phyloP scores from a whole-genome alignment of 768 basidiomycete genomes.

The Flagelloscypha sp. region DNA sequence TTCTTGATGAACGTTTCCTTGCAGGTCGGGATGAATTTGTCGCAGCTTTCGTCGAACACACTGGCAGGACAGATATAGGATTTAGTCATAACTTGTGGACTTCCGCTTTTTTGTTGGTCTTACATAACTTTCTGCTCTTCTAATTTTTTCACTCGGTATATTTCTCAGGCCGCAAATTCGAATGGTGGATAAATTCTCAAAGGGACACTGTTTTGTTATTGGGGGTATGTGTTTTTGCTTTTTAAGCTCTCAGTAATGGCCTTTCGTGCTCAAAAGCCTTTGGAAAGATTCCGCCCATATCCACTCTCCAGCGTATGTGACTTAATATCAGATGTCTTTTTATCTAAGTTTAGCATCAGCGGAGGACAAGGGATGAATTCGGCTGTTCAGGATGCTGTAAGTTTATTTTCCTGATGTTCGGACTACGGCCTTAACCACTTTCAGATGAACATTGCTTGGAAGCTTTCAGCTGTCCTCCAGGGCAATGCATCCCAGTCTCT shows the following conservation, averaged over 20 bases:
- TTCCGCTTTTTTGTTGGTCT: no score
- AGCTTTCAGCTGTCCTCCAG: constrained; percentile 21
- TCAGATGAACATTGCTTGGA: constrained; percentile 26
- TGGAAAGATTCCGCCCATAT: constrained; percentile 44
- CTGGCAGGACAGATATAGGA: constrained; percentile 21
- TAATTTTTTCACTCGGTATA: constrained; percentile 2
- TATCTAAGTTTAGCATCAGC: no score
- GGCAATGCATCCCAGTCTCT: constrained; percentile 15
- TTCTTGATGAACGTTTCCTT: no score
- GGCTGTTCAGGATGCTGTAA: constrained; percentile 20
- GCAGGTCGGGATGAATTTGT: constrained; percentile 19
- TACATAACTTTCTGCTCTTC: constrained; percentile 1
- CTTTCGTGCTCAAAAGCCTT: no score
- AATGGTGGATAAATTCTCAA: constrained; percentile 34
- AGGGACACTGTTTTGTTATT: constrained; percentile 37
- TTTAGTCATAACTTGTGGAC: constrained; percentile 20
- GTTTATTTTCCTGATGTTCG: not conserved
- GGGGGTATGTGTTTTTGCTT: constrained; percentile 36
- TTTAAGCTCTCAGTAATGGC: not conserved
- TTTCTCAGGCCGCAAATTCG: constrained; percentile 37
- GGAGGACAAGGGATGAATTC: constrained; percentile 22
- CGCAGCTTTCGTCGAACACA: constrained; percentile 18
- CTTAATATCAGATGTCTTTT: no score
- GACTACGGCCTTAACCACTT: not conserved
- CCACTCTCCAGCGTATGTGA: constrained; percentile 35